Conservation (phyloP, 176 grass and related monocot genomes). For the Avena eriantha region DNA sequence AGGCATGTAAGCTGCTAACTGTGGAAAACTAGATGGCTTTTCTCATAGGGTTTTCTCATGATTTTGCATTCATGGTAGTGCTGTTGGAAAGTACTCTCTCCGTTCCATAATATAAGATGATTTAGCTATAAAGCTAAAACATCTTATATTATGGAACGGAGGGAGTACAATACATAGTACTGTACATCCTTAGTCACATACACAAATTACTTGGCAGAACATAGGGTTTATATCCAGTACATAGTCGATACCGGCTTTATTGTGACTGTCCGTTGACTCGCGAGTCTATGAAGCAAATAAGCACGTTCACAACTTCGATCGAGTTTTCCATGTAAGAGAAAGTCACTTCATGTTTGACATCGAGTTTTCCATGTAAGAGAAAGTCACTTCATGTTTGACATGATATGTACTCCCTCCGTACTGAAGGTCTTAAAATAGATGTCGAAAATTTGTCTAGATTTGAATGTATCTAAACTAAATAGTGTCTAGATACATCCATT, state of each 20-base stretch:
- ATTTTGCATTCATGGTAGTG: not conserved
- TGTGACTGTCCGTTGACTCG: not conserved
- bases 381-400: not conserved
- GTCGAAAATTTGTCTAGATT: no score
- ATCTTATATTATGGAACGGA: no score
- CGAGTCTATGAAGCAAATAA: not conserved
- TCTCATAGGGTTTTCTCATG: not conserved
- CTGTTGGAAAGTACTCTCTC: not conserved
- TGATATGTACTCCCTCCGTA: not conserved
- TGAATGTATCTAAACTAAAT: no score
- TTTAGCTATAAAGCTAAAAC: no score
- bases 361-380: no score
- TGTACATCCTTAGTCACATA: not conserved
- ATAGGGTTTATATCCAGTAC: no score
- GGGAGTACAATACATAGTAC: no score
- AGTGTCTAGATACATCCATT: no score
- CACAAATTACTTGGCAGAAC: not conserved
- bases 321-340: no score
- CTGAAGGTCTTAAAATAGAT: no score
- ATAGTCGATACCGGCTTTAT: not conserved
- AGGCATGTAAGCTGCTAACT: not conserved
- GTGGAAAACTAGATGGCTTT: not conserved
- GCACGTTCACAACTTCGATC: no score
- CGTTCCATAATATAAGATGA: no score
- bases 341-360: not conserved